Evolutionary conservation across 495 filamentous ascomycete species (phyloP).

Genomic region (Hypoxylon intermedium): DNA sequence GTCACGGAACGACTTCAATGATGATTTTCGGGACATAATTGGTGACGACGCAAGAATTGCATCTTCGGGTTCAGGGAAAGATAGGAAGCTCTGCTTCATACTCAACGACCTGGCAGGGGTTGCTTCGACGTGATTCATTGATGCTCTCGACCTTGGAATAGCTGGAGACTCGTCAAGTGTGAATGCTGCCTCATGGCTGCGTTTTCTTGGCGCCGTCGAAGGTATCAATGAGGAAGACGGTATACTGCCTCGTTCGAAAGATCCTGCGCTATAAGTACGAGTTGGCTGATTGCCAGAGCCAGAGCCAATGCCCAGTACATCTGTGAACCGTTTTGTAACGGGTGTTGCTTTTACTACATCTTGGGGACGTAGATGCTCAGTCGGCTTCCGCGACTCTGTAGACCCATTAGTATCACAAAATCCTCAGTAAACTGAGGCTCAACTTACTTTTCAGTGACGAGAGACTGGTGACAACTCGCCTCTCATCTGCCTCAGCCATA

Average conservation of each 20-base stretch:
- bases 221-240: slow-evolving; percentile 37
- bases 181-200: slow-evolving; percentile 32
- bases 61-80: slow-evolving; percentile 22
- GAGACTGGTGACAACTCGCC: slow-evolving; percentile 54
- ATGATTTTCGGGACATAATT: slow-evolving; percentile 58
- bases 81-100: slow-evolving; percentile 21
- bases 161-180: slow-evolving; percentile 18
- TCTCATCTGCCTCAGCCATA: slow-evolving; percentile 73
- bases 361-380: slow-evolving; percentile 61
- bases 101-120: slow-evolving; percentile 40
- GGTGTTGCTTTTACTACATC: slow-evolving; percentile 81
- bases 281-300: slow-evolving; percentile 10
- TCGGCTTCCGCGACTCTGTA: slow-evolving; percentile 69
- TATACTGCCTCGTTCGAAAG: slow-evolving; percentile 31
- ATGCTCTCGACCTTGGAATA: slow-evolving; percentile 9
- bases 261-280: slow-evolving; percentile 15
- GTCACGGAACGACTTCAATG: slow-evolving; percentile 44
- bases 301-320: slow-evolving; percentile 44
- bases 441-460: slow-evolving; percentile 51
- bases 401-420: slow-evolving; percentile 35
- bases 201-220: slow-evolving; percentile 49
- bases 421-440: not conserved
- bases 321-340: slow-evolving; percentile 60
- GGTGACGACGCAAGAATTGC: slow-evolving; percentile 50
- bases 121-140: slow-evolving; percentile 31